Evolutionary conservation across 805 yeast genomes (phyloP).

Genomic region (Candida rishiriensis): DNA sequence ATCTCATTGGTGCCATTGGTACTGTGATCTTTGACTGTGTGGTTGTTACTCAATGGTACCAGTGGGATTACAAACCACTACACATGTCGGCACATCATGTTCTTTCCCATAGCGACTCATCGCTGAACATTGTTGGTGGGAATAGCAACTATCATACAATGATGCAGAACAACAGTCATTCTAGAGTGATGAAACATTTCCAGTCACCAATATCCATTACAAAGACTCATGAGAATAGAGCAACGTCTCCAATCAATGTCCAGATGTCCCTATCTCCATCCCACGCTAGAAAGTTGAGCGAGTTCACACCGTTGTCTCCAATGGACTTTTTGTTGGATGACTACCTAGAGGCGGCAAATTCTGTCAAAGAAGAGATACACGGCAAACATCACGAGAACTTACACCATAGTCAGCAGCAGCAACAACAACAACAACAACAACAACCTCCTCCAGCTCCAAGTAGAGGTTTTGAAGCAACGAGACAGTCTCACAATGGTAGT

Average conservation of each 20-base stretch:
- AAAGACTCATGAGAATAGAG: not conserved
- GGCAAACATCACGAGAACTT: not conserved
- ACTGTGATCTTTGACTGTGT: slow-evolving; percentile 45
- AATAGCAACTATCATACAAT: not conserved
- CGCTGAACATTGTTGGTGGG: not conserved
- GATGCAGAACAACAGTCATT: not conserved
- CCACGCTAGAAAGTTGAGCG: slow-evolving; percentile 29
- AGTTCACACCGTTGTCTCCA: slow-evolving; percentile 33
- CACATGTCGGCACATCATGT: not conserved
- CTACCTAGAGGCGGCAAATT: slow-evolving; percentile 12
- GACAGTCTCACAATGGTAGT: not conserved
- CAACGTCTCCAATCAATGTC: slow-evolving; percentile 18
- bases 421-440: slow-evolving; percentile 1
- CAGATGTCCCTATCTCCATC: slow-evolving; percentile 26
- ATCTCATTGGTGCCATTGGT: slow-evolving; percentile 49
- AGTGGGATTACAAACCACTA: slow-evolving; percentile 21
- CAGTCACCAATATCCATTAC: slow-evolving; percentile 3
- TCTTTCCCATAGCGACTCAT: not conserved
- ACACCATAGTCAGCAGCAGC: not conserved
- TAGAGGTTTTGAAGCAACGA: not conserved
- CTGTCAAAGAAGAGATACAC: not conserved
- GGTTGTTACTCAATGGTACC: slow-evolving; percentile 40
- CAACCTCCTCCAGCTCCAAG: not conserved
- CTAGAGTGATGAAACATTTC: slow-evolving; percentile 1
- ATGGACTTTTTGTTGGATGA: slow-evolving; percentile 32